A percentile compares a stretch with the other conserved stretches of the same genome.
Evolutionary conservation across 371 early-diverging fungal species (phyloP).

Genomic region (Ordospora colligata): DNA sequence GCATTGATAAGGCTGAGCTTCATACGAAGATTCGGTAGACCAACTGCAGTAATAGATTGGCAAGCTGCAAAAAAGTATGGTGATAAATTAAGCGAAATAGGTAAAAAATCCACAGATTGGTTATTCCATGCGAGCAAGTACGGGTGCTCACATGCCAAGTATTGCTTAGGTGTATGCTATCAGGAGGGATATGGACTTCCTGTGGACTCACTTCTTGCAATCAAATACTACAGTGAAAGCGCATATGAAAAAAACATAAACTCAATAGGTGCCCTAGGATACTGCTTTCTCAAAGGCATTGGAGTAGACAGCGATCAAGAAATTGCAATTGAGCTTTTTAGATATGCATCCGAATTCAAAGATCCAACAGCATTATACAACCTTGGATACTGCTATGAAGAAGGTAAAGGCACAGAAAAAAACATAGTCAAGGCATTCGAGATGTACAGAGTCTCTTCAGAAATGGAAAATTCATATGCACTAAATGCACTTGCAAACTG

Average conservation of each 20-base stretch:
- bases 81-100: conserved; percentile 29
- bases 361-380: conserved; percentile 87
- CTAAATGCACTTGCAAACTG: conserved; percentile 73
- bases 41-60: conserved; percentile 67
- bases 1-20: conserved; percentile 66
- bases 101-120: conserved; percentile 59
- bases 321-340: conserved; percentile 76
- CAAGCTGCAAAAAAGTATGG: conserved; percentile 66
- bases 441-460: conserved; percentile 72
- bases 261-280: conserved; percentile 73
- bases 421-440: conserved; percentile 70
- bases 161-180: conserved; percentile 69
- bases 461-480: conserved; percentile 73
- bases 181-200: conserved; percentile 68
- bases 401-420: conserved; percentile 68
- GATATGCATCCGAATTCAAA: conserved; percentile 80
- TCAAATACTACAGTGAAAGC: conserved; percentile 66
- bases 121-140: conserved; percentile 63
- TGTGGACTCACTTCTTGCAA: conserved; percentile 65
- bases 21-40: conserved; percentile 68
- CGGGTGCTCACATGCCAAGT: conserved; percentile 53
- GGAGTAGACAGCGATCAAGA: conserved; percentile 67
- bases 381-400: conserved; percentile 77
- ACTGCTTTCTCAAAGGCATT: conserved; percentile 75
- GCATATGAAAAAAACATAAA: conserved; percentile 69